These are phyloP conservation scores for Lepidium didymum DNA, from an alignment of 345 rosid species.

Conservation along the genomic window DNA sequence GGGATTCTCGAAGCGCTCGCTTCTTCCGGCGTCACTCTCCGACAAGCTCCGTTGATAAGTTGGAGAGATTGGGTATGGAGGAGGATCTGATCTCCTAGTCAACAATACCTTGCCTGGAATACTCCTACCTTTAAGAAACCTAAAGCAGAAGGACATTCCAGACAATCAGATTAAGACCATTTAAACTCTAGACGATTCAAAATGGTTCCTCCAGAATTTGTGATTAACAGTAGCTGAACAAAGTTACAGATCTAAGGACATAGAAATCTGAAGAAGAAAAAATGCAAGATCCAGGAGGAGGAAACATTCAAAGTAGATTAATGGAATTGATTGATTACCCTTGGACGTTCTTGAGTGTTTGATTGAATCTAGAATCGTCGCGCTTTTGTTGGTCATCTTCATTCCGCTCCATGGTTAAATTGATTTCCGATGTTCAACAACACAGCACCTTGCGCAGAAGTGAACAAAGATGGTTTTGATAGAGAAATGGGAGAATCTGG, in stretches of 20 bases:
- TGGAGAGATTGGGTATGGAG: constrained; percentile 48
- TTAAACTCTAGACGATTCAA: neutral
- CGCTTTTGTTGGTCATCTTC: constrained; percentile 35
- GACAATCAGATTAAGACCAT: neutral
- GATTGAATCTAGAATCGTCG: constrained; percentile 81
- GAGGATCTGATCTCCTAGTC: constrained; percentile 68
- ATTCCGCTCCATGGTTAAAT: constrained; percentile 18
- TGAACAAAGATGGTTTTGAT: neutral
- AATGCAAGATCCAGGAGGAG: neutral
- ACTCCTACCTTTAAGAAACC: constrained; percentile 87
- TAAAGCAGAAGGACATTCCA: constrained; percentile 7
- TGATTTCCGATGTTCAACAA: neutral
- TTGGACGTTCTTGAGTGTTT: constrained; percentile 83
- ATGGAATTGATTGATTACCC: constrained; percentile 37
- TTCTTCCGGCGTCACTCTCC: constrained; percentile 62
- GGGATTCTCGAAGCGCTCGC: constrained; percentile 39
- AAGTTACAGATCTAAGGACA: neutral
- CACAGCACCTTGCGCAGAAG: neutral
- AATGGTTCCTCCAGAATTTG: neutral
- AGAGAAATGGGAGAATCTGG: neutral
- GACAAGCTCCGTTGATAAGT: constrained; percentile 65
- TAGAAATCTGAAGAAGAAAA: neutral
- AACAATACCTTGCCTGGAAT: constrained; percentile 84
- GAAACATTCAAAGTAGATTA: neutral
- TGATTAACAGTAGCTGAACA: constrained; percentile 9